Evolutionary conservation across 352 stramenopile species (phyloP).

Genomic region (Aphanomyces euteiches): DNA sequence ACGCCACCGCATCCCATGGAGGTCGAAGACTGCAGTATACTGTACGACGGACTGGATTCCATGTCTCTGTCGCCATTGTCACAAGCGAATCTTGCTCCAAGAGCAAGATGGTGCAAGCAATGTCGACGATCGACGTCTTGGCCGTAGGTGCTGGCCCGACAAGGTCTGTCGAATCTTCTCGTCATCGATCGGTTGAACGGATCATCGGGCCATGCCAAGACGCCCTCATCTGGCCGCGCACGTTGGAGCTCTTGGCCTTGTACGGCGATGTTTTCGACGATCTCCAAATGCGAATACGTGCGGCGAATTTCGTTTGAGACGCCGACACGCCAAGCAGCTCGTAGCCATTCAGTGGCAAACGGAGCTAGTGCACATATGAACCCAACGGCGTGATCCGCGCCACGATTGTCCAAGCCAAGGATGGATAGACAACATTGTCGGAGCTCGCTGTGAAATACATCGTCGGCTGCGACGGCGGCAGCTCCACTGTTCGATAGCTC

Average conservation of each 20-base stretch:
- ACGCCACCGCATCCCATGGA: too few relatives aligned
- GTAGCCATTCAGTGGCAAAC: background rate
- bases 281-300: constrained; percentile 2
- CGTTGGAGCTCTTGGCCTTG: constrained; percentile 6
- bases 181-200: background rate
- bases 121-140: background rate
- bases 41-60: too few relatives aligned
- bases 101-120: background rate
- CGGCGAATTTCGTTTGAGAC: background rate
- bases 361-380: constrained; percentile 1
- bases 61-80: background rate
- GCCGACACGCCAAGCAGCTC: background rate
- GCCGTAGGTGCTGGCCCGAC: constrained; percentile 17
- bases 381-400: background rate
- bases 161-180: constrained; percentile 10
- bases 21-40: too few relatives aligned
- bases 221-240: constrained; percentile 18
- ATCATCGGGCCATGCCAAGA: constrained; percentile 1
- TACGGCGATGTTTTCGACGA: constrained; percentile 12
- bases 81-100: background rate
- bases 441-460: background rate
- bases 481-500: constrained; percentile 18
- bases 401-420: background rate
- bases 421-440: background rate
- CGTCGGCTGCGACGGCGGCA: constrained; percentile 21